These are phyloP conservation scores for Leonotis leonurus DNA, from an alignment of 257 asterid species.

Conservation along the genomic window DNA sequence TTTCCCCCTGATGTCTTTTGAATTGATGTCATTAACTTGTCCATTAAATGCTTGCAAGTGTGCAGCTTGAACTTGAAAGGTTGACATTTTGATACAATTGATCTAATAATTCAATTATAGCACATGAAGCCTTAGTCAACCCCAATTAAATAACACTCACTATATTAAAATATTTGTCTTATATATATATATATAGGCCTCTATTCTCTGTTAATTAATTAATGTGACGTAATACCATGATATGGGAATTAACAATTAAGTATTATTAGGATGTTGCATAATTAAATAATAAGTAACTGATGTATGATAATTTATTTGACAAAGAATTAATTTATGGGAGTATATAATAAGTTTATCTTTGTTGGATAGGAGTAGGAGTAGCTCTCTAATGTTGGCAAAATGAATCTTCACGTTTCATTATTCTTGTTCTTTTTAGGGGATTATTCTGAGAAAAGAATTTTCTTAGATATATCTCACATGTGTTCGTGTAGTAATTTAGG, in stretches of 20 bases:
- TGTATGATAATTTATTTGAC: no score
- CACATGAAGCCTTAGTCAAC: conserved; percentile 2
- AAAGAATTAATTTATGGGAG: no score
- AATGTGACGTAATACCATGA: background rate
- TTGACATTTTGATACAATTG: background rate
- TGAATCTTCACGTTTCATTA: no score
- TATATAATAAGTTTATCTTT: no score
- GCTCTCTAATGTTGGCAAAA: no score
- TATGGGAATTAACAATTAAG: no score
- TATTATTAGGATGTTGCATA: no score
- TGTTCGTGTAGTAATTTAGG: background rate
- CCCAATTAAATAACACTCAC: background rate
- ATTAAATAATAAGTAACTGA: no score
- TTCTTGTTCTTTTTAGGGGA: background rate
- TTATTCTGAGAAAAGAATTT: no score
- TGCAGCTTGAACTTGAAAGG: background rate
- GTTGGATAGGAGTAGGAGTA: no score
- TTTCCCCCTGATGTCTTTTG: background rate
- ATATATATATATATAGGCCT: no score
- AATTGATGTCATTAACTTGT: background rate
- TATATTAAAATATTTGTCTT: background rate
- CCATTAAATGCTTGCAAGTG: conserved; percentile 4
- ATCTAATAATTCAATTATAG: background rate
- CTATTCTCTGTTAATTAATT: background rate
- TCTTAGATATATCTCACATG: background rate